phyloP scores from a whole-genome alignment of 768 basidiomycete species.

The Psilocybe subaeruginosa region DNA sequence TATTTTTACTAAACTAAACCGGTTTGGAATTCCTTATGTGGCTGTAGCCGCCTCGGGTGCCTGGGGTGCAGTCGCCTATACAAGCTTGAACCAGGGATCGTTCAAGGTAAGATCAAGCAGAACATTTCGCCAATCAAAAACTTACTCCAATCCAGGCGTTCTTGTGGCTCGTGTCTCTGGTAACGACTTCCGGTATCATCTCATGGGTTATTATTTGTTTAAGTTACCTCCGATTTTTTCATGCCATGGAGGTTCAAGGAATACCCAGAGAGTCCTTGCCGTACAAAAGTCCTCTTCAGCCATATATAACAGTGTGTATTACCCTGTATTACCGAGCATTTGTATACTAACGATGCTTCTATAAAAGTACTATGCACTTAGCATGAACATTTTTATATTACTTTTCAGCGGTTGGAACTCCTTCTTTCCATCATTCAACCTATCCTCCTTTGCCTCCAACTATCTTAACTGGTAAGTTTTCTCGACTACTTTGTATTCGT shows the following conservation, averaged over 20 bases:
- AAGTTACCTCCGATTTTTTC: slow-evolving; percentile 33
- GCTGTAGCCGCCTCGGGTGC: slow-evolving; percentile 27
- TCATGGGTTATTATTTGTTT: slow-evolving; percentile 33
- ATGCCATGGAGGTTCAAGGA: slow-evolving; percentile 30
- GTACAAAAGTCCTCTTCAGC: slow-evolving; percentile 48
- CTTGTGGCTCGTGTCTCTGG: slow-evolving; percentile 30
- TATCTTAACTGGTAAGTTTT: slow-evolving; percentile 33
- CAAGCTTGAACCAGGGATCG: slow-evolving; percentile 30
- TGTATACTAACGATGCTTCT: not conserved
- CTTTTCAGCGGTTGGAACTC: slow-evolving; percentile 33
- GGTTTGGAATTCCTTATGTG: slow-evolving; percentile 32
- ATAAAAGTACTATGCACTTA: slow-evolving; percentile 28
- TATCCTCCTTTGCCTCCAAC: slow-evolving; percentile 27
- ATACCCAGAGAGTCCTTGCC: slow-evolving; percentile 33
- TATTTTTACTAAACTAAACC: slow-evolving; percentile 32
- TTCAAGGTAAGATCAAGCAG: slow-evolving; percentile 19
- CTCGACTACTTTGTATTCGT: not conserved
- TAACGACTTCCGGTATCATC: slow-evolving; percentile 34
- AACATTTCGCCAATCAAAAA: not conserved
- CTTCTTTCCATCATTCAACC: slow-evolving; percentile 27
- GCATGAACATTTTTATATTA: slow-evolving; percentile 29
- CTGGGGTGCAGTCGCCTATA: slow-evolving; percentile 30
- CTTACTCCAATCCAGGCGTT: slow-evolving; percentile 22
- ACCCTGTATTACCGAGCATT: not conserved
- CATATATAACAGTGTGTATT: slow-evolving; percentile 39